Base-by-base conservation (phyloP, 2,329 filamentous ascomycete genomes). In the Pezicula neosporulosa region DNA sequence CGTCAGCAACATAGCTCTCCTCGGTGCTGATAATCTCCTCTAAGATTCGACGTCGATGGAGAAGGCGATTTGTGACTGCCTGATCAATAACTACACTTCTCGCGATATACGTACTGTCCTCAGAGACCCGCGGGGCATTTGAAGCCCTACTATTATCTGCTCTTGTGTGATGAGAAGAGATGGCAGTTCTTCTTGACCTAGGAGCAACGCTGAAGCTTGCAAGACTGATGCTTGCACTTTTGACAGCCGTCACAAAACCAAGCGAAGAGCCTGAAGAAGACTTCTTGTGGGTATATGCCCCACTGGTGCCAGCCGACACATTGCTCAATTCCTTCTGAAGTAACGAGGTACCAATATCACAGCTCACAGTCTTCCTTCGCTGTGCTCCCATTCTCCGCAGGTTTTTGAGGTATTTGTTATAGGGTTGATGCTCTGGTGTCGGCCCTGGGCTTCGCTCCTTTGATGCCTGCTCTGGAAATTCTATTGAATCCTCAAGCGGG, bases 21-120 rank as follows among this genome's bases (percentile, higher is more conserved):
- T 97, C 94, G 0, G 92, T 96, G 51, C 73, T 80, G 54, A 97
- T 83, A 47, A 97, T 74, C 70, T 97, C 94, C 64, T 94, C 89
- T 35, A 97, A 71, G 37, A 96, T 84, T 55, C 86, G 84, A 13
- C 90, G 83, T 54, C 94, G 82, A 62, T 91, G 87, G 18, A 88
- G 70, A 2, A 90, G 82, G 48, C 92, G 82, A 58, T 85, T 80
- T 39, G 81, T 80, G n/a, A 87, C 85, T 28, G 78, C 83, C 52
- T 86, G 80, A 58, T 96, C 90, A 10, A 85, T 56, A 9, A 69
- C 61, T 5, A 66, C 58, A n/a, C 67, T 64, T 41, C 73, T 76
- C 41, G 89, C 87, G 6, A 78, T 72, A 3, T 82, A 85, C 19
- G 68, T 73, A 56, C 87, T 84, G 49, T 84, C 80, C 58, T 89